Percentiles rank a stretch among this genome's conserved stretches.
phyloP scores from a whole-genome alignment of 1,139 yeast species.

The Pichia sp. region DNA sequence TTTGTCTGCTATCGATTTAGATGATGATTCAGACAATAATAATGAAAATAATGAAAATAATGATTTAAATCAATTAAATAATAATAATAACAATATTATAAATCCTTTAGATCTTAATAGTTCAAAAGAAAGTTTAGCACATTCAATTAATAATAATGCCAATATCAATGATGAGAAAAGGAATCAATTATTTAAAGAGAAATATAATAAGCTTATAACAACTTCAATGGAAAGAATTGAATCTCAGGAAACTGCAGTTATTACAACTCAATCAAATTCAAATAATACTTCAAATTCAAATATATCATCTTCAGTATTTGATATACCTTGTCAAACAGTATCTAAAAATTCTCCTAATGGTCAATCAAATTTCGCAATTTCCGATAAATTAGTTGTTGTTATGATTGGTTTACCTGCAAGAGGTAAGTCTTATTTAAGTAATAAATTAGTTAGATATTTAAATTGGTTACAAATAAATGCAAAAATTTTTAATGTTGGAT shows the following conservation, averaged over 20 bases:
- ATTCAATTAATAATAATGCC: not conserved
- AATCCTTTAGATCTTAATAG: not conserved
- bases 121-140: not conserved
- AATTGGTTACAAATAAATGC: constrained; percentile 91
- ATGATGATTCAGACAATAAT: not conserved
- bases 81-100: not conserved
- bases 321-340: constrained; percentile 88
- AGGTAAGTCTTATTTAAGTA: constrained; percentile 87
- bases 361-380: constrained; percentile 34
- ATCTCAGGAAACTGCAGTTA: constrained; percentile 5
- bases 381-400: constrained; percentile 60
- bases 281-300: not conserved
- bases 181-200: not conserved
- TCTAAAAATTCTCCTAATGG: constrained; percentile 83
- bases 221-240: constrained; percentile 5
- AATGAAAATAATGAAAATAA: too few relatives aligned
- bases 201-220: constrained; percentile 1
- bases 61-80: too few relatives aligned
- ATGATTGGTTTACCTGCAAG: constrained; percentile 84
- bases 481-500: constrained; percentile 84
- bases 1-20: constrained; percentile 4
- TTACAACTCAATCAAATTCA: not conserved
- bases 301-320: constrained; percentile 39
- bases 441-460: constrained; percentile 75
- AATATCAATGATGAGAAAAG: not conserved